These are phyloP conservation scores for Nidularia sp. DNA, from an alignment of 768 basidiomycete species.

Conservation along the genomic window DNA sequence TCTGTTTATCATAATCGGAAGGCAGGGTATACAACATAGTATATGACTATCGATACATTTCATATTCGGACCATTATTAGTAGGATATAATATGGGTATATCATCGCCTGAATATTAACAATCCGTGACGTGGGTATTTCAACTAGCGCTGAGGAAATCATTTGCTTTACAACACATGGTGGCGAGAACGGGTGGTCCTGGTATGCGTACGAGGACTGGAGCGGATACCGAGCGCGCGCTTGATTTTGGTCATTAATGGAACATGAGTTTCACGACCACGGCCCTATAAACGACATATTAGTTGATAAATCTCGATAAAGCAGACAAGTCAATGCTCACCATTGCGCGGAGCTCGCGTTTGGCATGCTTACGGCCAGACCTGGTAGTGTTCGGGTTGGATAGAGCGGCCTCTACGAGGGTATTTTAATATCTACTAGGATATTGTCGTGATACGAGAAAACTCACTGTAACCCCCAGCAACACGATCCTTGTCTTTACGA, in stretches of 20 bases:
- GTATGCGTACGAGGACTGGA: conserved; percentile 30
- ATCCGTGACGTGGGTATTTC: too few species aligned
- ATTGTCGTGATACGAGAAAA: conserved; percentile 1
- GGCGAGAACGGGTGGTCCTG: not conserved
- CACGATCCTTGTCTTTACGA: conserved; percentile 37
- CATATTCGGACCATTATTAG: too few species aligned
- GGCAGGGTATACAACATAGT: too few species aligned
- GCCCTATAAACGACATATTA: conserved; percentile 26
- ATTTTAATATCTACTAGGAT: not conserved
- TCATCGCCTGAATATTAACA: too few species aligned
- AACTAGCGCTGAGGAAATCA: too few species aligned
- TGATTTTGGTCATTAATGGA: conserved; percentile 47
- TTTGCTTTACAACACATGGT: not conserved
- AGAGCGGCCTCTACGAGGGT: conserved; percentile 36
- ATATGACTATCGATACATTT: too few species aligned
- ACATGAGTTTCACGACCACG: conserved; percentile 39
- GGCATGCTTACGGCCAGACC: conserved; percentile 37
- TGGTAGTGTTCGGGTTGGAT: conserved; percentile 47
- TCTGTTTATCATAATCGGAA: too few species aligned
- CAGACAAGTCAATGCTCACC: conserved; percentile 25
- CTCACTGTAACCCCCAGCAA: conserved; percentile 47
- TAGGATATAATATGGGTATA: too few species aligned
- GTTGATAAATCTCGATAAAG: not conserved
- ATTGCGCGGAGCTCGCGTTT: conserved; percentile 40
- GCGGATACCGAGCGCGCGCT: conserved; percentile 46